These are phyloP conservation scores for Phaffomyces opuntiae DNA, from an alignment of 805 yeast species.

Conservation along the genomic window DNA sequence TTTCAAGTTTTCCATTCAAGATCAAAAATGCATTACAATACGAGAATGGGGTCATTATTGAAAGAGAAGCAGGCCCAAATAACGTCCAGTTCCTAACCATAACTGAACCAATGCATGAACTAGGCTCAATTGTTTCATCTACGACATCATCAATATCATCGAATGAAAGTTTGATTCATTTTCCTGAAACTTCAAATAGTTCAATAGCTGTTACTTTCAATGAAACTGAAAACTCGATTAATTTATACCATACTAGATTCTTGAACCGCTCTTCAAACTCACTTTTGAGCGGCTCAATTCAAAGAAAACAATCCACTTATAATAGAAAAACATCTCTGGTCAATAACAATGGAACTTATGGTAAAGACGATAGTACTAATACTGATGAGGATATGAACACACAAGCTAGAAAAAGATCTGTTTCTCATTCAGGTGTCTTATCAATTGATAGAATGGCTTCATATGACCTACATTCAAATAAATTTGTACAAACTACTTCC, in stretches of 20 bases:
- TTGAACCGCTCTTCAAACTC: slow-evolving; percentile 20
- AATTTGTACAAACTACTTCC: slow-evolving; percentile 35
- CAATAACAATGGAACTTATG: not conserved
- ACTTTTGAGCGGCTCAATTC: not conserved
- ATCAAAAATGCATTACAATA: slow-evolving; percentile 56
- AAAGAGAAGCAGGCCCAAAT: slow-evolving; percentile 30
- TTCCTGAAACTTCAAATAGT: slow-evolving; percentile 37
- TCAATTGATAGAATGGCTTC: slow-evolving; percentile 41
- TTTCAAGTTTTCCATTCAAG: slow-evolving; percentile 63
- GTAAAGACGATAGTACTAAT: not conserved
- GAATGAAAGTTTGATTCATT: slow-evolving; percentile 48
- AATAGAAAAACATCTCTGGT: slow-evolving; percentile 12
- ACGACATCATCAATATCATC: slow-evolving; percentile 59
- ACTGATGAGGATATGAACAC: slow-evolving; percentile 12
- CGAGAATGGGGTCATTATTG: slow-evolving; percentile 61
- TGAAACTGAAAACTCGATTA: slow-evolving; percentile 35
- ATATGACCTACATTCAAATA: slow-evolving; percentile 34
- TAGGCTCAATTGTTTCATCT: slow-evolving; percentile 65
- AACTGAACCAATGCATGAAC: slow-evolving; percentile 67
- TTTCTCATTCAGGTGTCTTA: slow-evolving; percentile 33
- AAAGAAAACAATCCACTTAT: slow-evolving; percentile 18
- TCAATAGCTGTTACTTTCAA: slow-evolving; percentile 53
- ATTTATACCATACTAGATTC: slow-evolving; percentile 50
- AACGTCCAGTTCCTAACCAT: slow-evolving; percentile 47
- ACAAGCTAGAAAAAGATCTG: slow-evolving; percentile 21